phyloP scores from a whole-genome alignment of 2,329 filamentous ascomycete species.

The Aspergillus ochraceoroseus region DNA sequence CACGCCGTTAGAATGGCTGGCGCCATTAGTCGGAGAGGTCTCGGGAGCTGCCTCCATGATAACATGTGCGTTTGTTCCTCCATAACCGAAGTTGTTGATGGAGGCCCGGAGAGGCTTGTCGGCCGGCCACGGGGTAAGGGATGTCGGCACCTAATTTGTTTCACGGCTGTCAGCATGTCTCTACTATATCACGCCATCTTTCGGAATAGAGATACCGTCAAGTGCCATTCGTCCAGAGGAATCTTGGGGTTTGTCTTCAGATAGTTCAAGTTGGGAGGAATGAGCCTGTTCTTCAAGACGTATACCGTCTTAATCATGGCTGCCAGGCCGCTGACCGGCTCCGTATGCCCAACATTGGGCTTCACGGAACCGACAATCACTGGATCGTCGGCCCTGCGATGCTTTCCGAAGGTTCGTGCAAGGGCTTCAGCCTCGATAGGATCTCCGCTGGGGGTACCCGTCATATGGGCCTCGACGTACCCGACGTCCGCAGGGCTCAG shows the following conservation, averaged over 20 bases:
- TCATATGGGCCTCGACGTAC: constrained; percentile 17
- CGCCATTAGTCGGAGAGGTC: too few species aligned
- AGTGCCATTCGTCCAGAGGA: background rate
- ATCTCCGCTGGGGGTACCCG: constrained; percentile 35
- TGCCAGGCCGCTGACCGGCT: constrained; percentile 38
- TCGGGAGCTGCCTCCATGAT: too few species aligned
- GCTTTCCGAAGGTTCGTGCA: constrained; percentile 8
- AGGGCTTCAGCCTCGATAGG: constrained; percentile 19
- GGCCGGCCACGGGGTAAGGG: constrained; percentile 18
- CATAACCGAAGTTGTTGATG: constrained; percentile 27
- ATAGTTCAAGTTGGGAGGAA: constrained; percentile 40
- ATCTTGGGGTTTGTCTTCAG: constrained; percentile 9
- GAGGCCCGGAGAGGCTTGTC: constrained; percentile 18
- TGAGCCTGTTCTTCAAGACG: constrained; percentile 43
- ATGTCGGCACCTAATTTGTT: constrained; percentile 1
- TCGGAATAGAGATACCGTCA: too few species aligned
- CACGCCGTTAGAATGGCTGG: constrained; percentile 4
- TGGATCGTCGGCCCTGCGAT: background rate
- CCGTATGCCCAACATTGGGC: constrained; percentile 20
- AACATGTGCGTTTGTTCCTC: constrained; percentile 26
- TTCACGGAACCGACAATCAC: constrained; percentile 6
- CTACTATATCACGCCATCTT: too few species aligned
- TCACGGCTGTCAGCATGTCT: too few species aligned
- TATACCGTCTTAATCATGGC: constrained; percentile 43
- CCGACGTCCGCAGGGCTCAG: constrained; percentile 7